phyloP scores from a whole-genome alignment of 1,284 basidiomycete species.

The Boletus hoseneyae region DNA sequence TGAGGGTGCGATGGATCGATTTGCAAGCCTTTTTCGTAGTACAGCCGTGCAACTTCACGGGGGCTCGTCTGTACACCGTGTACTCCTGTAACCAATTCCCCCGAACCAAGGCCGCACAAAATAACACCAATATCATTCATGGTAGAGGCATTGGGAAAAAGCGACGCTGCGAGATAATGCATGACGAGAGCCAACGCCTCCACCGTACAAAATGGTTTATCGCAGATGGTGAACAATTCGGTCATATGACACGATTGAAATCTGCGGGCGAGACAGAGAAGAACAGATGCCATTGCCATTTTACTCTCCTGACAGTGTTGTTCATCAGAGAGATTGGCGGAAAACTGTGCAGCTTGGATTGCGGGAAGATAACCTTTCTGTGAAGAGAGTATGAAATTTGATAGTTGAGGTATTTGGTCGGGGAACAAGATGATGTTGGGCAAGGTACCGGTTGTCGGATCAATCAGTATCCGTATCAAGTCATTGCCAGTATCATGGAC shows the following conservation, averaged over 20 bases:
- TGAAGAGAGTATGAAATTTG: slow-evolving; percentile 36
- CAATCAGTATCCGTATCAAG: slow-evolving; percentile 32
- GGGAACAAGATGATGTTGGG: slow-evolving; percentile 47
- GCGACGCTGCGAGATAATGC: slow-evolving; percentile 55
- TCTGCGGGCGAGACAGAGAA: slow-evolving; percentile 55
- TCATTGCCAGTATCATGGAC: slow-evolving; percentile 35
- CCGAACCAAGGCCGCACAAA: slow-evolving; percentile 44
- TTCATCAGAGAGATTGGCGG: slow-evolving; percentile 21
- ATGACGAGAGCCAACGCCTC: slow-evolving; percentile 49
- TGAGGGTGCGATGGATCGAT: slow-evolving; percentile 57
- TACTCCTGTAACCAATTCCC: slow-evolving; percentile 19
- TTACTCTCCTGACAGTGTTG: slow-evolving; percentile 28
- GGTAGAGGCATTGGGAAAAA: slow-evolving; percentile 52
- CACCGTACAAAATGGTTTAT: slow-evolving; percentile 41
- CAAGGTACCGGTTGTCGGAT: slow-evolving; percentile 36
- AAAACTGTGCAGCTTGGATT: slow-evolving; percentile 28
- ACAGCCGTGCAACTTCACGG: slow-evolving; percentile 46
- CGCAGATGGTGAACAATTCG: slow-evolving; percentile 27
- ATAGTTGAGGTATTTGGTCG: slow-evolving; percentile 38
- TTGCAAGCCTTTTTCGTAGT: slow-evolving; percentile 52
- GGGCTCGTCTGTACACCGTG: slow-evolving; percentile 24
- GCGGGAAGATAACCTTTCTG: slow-evolving; percentile 38
- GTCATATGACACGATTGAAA: slow-evolving; percentile 38
- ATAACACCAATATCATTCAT: slow-evolving; percentile 64
- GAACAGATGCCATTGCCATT: slow-evolving; percentile 48